Conservation (phyloP, 2,329 filamentous ascomycete genomes). For the Ilyonectria sp. region DNA sequence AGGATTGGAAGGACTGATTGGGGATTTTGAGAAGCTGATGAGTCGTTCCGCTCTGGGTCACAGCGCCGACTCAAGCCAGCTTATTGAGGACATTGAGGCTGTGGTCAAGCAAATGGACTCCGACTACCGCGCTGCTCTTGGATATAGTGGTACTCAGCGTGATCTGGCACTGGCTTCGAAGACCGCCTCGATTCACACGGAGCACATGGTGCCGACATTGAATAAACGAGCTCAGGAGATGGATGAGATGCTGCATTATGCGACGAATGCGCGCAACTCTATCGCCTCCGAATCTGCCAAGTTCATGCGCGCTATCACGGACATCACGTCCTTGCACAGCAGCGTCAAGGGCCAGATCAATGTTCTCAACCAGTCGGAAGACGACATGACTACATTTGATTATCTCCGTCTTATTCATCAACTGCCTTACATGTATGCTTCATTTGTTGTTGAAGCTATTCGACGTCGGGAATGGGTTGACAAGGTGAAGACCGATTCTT, state of each 20-base stretch:
- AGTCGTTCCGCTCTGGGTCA: constrained; percentile 70
- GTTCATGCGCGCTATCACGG: constrained; percentile 87
- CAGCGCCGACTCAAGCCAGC: constrained; percentile 74
- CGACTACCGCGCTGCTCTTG: constrained; percentile 84
- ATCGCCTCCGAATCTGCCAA: constrained; percentile 76
- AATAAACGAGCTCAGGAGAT: constrained; percentile 71
- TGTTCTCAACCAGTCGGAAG: constrained; percentile 79
- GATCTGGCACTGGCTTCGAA: constrained; percentile 75
- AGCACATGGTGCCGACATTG: constrained; percentile 72
- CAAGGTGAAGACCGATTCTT: constrained; percentile 90
- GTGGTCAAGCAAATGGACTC: constrained; percentile 89
- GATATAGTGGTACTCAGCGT: constrained; percentile 74
- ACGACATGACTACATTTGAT: constrained; percentile 86
- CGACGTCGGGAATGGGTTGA: constrained; percentile 91
- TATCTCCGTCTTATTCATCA: constrained; percentile 85
- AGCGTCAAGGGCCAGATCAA: constrained; percentile 81
- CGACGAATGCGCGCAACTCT: constrained; percentile 77
- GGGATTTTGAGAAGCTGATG: constrained; percentile 73
- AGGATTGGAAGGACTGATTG: constrained; percentile 73
- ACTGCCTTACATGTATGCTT: constrained; percentile 91
- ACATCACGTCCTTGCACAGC: constrained; percentile 82
- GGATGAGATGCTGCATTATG: constrained; percentile 72
- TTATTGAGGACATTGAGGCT: constrained; percentile 88
- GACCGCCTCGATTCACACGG: constrained; percentile 75
- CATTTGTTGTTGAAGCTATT: constrained; percentile 88